A percentile compares a stretch with the other conserved stretches of the same genome.
Evolutionary conservation across 2,329 filamentous ascomycete genomes (phyloP).

Genomic region (Penicillium sp.): DNA sequence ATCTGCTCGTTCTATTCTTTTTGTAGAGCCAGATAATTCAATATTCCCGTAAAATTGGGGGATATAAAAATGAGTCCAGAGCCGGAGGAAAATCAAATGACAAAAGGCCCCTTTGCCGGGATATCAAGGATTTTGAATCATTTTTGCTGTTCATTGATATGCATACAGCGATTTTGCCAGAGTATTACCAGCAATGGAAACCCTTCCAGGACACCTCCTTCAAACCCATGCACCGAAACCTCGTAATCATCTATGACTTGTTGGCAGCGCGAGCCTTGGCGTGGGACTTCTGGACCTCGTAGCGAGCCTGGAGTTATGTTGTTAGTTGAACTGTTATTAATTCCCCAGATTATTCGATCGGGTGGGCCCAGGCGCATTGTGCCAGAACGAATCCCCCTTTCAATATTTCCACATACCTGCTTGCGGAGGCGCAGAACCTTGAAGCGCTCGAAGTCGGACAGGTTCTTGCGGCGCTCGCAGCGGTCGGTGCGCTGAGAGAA

Average conservation of each 20-base stretch:
- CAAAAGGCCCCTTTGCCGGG: constrained; percentile 27
- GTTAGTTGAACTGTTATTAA: constrained; percentile 14
- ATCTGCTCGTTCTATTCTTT: constrained; percentile 13
- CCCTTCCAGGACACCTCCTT: constrained; percentile 42
- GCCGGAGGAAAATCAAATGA: constrained; percentile 21
- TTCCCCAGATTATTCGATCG: neutral
- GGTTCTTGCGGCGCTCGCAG: constrained; percentile 78
- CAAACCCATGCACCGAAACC: constrained; percentile 44
- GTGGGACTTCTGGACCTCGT: constrained; percentile 94
- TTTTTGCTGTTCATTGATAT: constrained; percentile 44
- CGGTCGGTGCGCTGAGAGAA: constrained; percentile 93
- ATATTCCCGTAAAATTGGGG: constrained; percentile 3
- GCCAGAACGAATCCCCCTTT: neutral
- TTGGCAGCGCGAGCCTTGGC: constrained; percentile 86
- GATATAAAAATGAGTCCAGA: constrained; percentile 19
- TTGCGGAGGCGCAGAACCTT: constrained; percentile 99
- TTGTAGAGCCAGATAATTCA: constrained; percentile 9
- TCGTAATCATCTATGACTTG: constrained; percentile 52
- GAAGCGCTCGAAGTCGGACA: constrained; percentile 99
- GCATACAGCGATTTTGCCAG: constrained; percentile 42
- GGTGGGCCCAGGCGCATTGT: constrained; percentile 1
- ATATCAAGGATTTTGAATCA: constrained; percentile 45
- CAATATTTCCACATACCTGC: constrained; percentile 64
- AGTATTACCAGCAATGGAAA: constrained; percentile 39
- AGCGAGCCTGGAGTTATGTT: constrained; percentile 61